phyloP scores from a whole-genome alignment of 805 yeast genomes.

The Metschnikowia amazonensis region DNA sequence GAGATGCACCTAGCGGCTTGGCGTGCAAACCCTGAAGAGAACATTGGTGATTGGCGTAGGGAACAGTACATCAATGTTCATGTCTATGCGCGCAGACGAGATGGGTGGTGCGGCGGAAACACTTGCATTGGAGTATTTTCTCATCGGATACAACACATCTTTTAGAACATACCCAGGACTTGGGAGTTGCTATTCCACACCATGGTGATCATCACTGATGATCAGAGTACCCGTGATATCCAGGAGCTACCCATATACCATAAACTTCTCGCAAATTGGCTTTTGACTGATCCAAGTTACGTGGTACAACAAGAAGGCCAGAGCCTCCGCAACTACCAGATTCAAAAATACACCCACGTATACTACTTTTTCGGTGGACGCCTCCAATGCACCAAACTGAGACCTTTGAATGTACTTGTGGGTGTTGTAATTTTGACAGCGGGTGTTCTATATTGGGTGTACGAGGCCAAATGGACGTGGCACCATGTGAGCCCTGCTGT shows the following conservation, averaged over 20 bases:
- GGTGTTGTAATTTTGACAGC: constrained; percentile 38
- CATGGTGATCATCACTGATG: constrained; percentile 3
- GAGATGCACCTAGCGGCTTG: background rate
- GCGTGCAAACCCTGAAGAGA: background rate
- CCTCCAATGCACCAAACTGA: constrained; percentile 40
- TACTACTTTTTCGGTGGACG: constrained; percentile 67
- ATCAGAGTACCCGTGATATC: background rate
- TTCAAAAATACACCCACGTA: constrained; percentile 28
- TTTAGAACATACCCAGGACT: background rate
- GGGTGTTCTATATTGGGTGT: constrained; percentile 48
- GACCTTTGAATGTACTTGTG: constrained; percentile 40
- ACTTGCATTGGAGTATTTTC: background rate
- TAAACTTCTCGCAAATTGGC: constrained; percentile 21
- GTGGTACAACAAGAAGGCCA: constrained; percentile 5
- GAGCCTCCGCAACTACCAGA: constrained; percentile 39
- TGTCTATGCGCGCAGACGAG: background rate
- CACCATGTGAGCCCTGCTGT: constrained; percentile 49
- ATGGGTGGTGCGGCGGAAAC: constrained; percentile 2
- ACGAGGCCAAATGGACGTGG: constrained; percentile 55
- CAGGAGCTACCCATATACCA: constrained; percentile 7
- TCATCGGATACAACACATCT: background rate
- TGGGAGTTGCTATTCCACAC: background rate
- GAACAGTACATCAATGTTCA: background rate
- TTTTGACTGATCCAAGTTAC: constrained; percentile 23
- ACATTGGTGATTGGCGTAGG: background rate